phyloP scores from a whole-genome alignment of 2,329 filamentous ascomycete genomes.

The Hymenoscyphus infarciens region DNA sequence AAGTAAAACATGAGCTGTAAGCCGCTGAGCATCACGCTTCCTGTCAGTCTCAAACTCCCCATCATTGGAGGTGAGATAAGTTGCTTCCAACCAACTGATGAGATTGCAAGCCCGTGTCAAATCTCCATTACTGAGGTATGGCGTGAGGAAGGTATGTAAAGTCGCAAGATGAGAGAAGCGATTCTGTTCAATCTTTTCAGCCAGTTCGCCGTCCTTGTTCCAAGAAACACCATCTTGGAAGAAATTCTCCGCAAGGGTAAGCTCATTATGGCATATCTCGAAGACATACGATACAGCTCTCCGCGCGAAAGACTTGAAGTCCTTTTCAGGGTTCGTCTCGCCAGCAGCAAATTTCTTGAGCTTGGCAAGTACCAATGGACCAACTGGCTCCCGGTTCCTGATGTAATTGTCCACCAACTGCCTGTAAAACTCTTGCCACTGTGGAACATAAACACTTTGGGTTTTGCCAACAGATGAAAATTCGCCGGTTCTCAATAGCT shows the following conservation, averaged over 20 bases:
- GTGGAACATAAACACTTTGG: slow-evolving; percentile 54
- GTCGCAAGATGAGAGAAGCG: slow-evolving; percentile 30
- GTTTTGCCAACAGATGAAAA: slow-evolving; percentile 57
- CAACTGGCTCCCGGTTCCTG: slow-evolving; percentile 46
- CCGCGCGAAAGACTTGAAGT: slow-evolving; percentile 33
- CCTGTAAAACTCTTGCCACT: slow-evolving; percentile 55
- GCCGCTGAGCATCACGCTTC: slow-evolving; percentile 23
- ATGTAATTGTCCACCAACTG: slow-evolving; percentile 51
- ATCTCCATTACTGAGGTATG: slow-evolving; percentile 30
- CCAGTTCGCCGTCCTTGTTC: slow-evolving; percentile 29
- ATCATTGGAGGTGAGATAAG: slow-evolving; percentile 29
- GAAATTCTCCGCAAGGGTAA: slow-evolving; percentile 29
- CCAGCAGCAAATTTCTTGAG: slow-evolving; percentile 41
- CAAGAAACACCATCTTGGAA: slow-evolving; percentile 32
- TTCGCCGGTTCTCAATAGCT: slow-evolving; percentile 40
- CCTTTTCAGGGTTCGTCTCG: slow-evolving; percentile 28
- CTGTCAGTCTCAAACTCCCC: slow-evolving; percentile 26
- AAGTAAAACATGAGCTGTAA: slow-evolving; percentile 29
- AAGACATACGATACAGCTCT: slow-evolving; percentile 32
- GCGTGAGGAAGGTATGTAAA: slow-evolving; percentile 28
- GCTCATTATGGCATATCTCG: slow-evolving; percentile 35
- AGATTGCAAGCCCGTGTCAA: slow-evolving; percentile 30
- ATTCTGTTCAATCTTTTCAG: slow-evolving; percentile 31
- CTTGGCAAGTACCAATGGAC: slow-evolving; percentile 55
- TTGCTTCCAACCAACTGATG: slow-evolving; percentile 33